phyloP scores from a whole-genome alignment of 2,329 filamentous ascomycete genomes.

The Claviceps sp. region DNA sequence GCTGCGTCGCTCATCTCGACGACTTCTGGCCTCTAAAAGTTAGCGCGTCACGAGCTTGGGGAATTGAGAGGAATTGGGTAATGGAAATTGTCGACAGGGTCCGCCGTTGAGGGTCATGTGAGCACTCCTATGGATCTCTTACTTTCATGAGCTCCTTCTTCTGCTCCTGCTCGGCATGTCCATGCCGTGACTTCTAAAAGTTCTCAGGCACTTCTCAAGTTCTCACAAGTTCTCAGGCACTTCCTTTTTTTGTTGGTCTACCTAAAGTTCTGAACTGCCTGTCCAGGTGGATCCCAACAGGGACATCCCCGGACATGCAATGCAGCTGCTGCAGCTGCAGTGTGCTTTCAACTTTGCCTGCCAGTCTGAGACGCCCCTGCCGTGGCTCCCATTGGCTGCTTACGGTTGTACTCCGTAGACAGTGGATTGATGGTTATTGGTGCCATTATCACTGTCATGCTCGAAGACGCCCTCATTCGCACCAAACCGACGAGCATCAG shows the following conservation, averaged over 20 bases:
- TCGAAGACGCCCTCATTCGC: background rate
- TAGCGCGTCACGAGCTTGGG: conserved; percentile 3
- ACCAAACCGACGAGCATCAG: background rate
- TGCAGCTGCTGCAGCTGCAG: background rate
- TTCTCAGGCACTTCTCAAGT: background rate
- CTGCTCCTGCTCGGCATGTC: background rate
- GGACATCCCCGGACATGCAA: background rate
- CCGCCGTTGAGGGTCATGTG: conserved; percentile 7
- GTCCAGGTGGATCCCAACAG: background rate
- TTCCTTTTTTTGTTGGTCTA: background rate
- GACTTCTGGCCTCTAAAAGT: background rate
- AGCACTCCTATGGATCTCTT: conserved; percentile 1
- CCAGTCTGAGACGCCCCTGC: background rate
- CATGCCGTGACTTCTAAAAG: background rate
- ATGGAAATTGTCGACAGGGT: conserved; percentile 7
- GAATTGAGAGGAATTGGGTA: conserved; percentile 7
- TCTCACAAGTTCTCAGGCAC: background rate
- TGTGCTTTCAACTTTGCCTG: background rate
- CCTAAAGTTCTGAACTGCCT: background rate
- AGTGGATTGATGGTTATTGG: background rate
- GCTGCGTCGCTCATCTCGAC: too few species aligned
- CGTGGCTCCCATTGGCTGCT: background rate
- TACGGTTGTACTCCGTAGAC: background rate
- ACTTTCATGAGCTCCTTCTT: background rate
- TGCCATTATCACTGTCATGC: background rate